phyloP scores from a whole-genome alignment of 768 basidiomycete genomes.

The Arthromyces matolae region DNA sequence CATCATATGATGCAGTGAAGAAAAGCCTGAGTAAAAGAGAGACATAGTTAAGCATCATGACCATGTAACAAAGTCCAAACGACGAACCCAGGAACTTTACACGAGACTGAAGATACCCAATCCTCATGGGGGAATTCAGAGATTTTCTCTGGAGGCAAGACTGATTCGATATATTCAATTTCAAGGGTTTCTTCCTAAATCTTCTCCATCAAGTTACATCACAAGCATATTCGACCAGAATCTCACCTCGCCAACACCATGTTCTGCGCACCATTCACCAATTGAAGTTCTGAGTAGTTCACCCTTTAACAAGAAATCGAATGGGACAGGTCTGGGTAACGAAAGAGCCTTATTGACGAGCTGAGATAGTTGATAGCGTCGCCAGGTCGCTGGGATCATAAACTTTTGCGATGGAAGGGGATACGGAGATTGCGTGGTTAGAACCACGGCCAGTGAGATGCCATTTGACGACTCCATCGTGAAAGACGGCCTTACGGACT shows the following conservation, averaged over 20 bases:
- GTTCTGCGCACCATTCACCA: slow-evolving; percentile 69
- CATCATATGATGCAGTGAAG: slow-evolving; percentile 80
- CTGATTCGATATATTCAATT: slow-evolving; percentile 87
- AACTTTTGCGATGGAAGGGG: slow-evolving; percentile 84
- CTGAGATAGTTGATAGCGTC: slow-evolving; percentile 94
- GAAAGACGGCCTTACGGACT: background rate
- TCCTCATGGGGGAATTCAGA: slow-evolving; percentile 83
- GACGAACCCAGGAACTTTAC: slow-evolving; percentile 49
- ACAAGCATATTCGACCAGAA: background rate
- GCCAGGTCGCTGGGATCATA: slow-evolving; percentile 88
- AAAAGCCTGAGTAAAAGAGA: slow-evolving; percentile 48
- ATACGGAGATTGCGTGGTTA: slow-evolving; percentile 71
- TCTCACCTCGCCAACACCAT: slow-evolving; percentile 67
- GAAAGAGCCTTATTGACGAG: slow-evolving; percentile 92
- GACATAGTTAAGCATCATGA: slow-evolving; percentile 4
- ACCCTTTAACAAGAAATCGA: slow-evolving; percentile 89
- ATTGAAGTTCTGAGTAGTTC: slow-evolving; percentile 71
- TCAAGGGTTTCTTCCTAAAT: slow-evolving; percentile 83
- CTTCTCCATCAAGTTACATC: background rate
- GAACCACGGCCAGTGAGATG: slow-evolving; percentile 56
- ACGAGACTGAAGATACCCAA: slow-evolving; percentile 86
- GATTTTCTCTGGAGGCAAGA: slow-evolving; percentile 82
- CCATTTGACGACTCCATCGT: slow-evolving; percentile 12
- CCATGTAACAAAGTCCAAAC: background rate
- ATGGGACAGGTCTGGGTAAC: slow-evolving; percentile 72